These are phyloP conservation scores for Monilinia fructicola DNA, from an alignment of 2,329 filamentous ascomycete species.

Conservation along the genomic window DNA sequence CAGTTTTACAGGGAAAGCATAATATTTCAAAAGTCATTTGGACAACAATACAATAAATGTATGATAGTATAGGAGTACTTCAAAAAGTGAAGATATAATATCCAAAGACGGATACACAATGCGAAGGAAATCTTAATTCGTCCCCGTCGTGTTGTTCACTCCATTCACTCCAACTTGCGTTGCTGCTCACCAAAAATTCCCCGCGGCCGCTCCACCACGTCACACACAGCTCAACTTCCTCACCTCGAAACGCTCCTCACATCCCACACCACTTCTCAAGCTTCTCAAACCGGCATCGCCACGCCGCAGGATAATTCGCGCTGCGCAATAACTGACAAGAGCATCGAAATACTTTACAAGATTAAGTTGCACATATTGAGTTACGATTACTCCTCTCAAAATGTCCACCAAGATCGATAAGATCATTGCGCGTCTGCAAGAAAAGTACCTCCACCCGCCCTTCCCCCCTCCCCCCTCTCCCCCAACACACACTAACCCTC, in stretches of 20 bases:
- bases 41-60: too few species aligned
- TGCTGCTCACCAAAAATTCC: too few species aligned
- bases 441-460: conserved; percentile 53
- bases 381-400: conserved; percentile 23
- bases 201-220: conserved; percentile 12
- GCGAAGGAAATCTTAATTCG: too few species aligned
- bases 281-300: not conserved
- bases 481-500: conserved; percentile 14
- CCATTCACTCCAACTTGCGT: too few species aligned
- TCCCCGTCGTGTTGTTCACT: too few species aligned
- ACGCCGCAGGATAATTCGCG: not conserved
- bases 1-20: too few species aligned
- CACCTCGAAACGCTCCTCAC: not conserved
- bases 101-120: too few species aligned
- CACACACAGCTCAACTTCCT: conserved; percentile 14
- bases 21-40: too few species aligned
- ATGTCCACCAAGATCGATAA: conserved; percentile 63
- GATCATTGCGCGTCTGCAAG: conserved; percentile 72
- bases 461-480: conserved; percentile 12
- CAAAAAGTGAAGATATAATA: too few species aligned
- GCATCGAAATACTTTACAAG: not conserved
- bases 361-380: not conserved
- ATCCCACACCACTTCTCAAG: conserved; percentile 8
- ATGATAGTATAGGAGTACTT: too few species aligned
- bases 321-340: not conserved